Conservation (phyloP, 202 grass and related monocot genomes). For the Brachypodium distachyon region DNA sequence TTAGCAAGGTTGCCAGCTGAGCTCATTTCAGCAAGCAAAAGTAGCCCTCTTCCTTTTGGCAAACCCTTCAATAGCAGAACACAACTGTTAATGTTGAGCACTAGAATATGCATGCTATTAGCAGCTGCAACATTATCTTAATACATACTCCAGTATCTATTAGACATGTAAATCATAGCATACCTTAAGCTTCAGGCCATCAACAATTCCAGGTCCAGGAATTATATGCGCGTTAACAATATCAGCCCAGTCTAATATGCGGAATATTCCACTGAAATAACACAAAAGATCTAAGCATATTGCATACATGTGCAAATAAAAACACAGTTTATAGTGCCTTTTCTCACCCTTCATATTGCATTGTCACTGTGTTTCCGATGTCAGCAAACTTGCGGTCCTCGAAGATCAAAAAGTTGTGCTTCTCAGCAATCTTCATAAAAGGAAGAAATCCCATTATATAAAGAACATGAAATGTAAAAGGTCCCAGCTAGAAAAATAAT, state of each 20-base stretch:
- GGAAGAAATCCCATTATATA: not conserved
- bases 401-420: constrained; percentile 89
- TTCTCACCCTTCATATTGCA: constrained; percentile 96
- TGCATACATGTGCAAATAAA: not conserved
- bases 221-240: constrained; percentile 92
- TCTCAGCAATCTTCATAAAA: constrained; percentile 71
- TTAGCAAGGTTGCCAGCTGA: constrained; percentile 90
- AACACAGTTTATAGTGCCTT: not conserved
- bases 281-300: not conserved
- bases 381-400: constrained; percentile 97
- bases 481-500: not conserved
- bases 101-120: not conserved
- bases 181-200: constrained; percentile 94
- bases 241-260: constrained; percentile 89
- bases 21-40: constrained; percentile 94
- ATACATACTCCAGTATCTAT: not conserved
- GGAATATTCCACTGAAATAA: constrained; percentile 73
- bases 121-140: not conserved
- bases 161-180: not conserved
- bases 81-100: not conserved
- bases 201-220: constrained; percentile 81
- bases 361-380: constrained; percentile 88
- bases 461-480: not conserved
- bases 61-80: constrained; percentile 64
- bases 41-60: constrained; percentile 64